These are phyloP conservation scores for Pseudocercospora pini-densiflorae DNA, from an alignment of 2,329 filamentous ascomycete species.

Conservation along the genomic window DNA sequence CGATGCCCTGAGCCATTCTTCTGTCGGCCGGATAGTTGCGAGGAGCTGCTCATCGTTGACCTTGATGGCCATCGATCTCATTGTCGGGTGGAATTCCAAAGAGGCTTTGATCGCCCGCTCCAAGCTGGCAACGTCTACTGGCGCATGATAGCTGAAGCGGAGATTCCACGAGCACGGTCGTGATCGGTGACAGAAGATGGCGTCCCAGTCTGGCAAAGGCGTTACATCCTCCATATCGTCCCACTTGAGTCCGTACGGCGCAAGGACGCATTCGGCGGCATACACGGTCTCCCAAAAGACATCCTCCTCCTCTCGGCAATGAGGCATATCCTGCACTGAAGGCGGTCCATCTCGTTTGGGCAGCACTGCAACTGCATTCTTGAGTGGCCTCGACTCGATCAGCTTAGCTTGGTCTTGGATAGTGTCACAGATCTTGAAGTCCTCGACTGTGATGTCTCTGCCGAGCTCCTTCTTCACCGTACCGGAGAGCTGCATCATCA, in stretches of 20 bases:
- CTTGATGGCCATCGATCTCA: slow-evolving; percentile 37
- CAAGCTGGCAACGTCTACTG: slow-evolving; percentile 27
- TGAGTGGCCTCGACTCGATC: slow-evolving; percentile 34
- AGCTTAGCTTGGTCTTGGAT: slow-evolving; percentile 39
- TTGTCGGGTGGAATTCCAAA: slow-evolving; percentile 36
- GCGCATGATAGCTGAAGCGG: slow-evolving; percentile 38
- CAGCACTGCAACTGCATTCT: slow-evolving; percentile 20
- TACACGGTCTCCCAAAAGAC: slow-evolving; percentile 32
- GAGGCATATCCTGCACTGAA: slow-evolving; percentile 35
- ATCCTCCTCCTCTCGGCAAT: slow-evolving; percentile 34
- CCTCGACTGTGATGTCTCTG: slow-evolving; percentile 39
- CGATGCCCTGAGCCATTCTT: slow-evolving; percentile 35
- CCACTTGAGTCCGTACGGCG: slow-evolving; percentile 36
- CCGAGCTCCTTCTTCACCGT: slow-evolving; percentile 40
- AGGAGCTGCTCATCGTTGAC: slow-evolving; percentile 35
- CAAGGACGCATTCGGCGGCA: slow-evolving; percentile 29
- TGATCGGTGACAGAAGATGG: slow-evolving; percentile 37
- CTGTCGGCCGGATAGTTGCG: slow-evolving; percentile 34
- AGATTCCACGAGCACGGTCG: slow-evolving; percentile 39
- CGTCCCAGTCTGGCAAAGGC: slow-evolving; percentile 40
- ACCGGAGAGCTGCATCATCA: slow-evolving; percentile 43
- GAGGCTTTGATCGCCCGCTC: slow-evolving; percentile 36
- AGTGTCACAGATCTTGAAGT: slow-evolving; percentile 39
- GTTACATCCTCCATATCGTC: slow-evolving; percentile 42
- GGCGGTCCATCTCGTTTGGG: slow-evolving; percentile 36